Base-by-base conservation (phyloP, 495 filamentous ascomycete genomes). In the Cercophora newfieldiana region DNA sequence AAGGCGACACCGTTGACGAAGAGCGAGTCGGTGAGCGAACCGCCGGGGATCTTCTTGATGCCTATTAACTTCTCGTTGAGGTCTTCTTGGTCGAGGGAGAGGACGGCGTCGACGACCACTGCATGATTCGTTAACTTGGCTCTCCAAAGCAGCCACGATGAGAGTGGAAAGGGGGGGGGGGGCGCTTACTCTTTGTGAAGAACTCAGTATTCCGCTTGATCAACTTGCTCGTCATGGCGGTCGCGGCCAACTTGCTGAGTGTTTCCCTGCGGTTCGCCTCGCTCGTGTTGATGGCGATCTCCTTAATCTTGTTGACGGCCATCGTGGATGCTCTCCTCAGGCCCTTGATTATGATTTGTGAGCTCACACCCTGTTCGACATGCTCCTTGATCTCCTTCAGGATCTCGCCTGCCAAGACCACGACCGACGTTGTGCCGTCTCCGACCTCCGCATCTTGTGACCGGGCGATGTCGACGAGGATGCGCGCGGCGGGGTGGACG, bases 191-290 rank as follows among this genome's bases (percentile, higher is more conserved):
- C 83, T 97, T 93, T 33, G 95, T 97, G 78, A 99, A 99, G 80
- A 99, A 99, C 3, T 87, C 88, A 60, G 94, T 90, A 79, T 99
- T 98, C 71, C 93, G 88, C 84, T 99, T 96, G 79, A 99, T 98
- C 66, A 99, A 85, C 82, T 99, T 99, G 83, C 92, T 96, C 81
- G 94, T 97, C 95, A 99, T 99, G 66, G 95, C 95, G n/a, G 95
- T 99, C 53, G 83, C 93, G 26, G 95, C 95, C 71, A 99, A 82
- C 74, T 96, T 94, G 77, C 83, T 82, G 56, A 99, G 85, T 30
- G 94, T 97, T 75, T 97, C 93, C 67, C 92, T 87, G 80, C 91
- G 89, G 80, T 94, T 96, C 49, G 87, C 85, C 76, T 96, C 92
- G 70, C 80, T 87, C 51, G 93, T 96, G 78, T 89, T 90, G 65